Evolutionary conservation across 805 yeast genomes (phyloP).

Genomic region (Candida sithepensis): DNA sequence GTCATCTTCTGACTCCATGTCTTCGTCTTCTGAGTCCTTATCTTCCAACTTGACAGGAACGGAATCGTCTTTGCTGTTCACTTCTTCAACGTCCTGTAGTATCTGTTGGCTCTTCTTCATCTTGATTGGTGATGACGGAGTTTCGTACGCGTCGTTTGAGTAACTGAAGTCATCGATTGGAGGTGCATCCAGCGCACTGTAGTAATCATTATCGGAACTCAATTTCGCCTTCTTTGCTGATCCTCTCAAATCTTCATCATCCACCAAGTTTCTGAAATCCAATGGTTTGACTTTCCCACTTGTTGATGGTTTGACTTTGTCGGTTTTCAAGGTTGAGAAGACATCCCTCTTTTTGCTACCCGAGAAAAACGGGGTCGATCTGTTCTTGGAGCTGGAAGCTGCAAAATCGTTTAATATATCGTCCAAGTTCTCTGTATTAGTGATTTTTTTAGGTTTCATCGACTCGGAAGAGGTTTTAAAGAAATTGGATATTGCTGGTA

Average conservation of each 20-base stretch:
- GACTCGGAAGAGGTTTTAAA: slow-evolving; percentile 37
- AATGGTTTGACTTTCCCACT: slow-evolving; percentile 24
- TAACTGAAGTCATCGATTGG: slow-evolving; percentile 11
- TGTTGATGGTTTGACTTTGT: slow-evolving; percentile 26
- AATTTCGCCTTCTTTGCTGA: slow-evolving; percentile 22
- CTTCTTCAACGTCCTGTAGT: slow-evolving; percentile 2
- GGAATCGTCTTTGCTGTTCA: not conserved
- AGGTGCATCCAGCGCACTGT: slow-evolving; percentile 18
- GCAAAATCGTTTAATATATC: slow-evolving; percentile 63
- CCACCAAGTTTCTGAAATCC: slow-evolving; percentile 16
- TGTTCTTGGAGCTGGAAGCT: slow-evolving; percentile 19
- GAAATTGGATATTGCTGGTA: slow-evolving; percentile 41
- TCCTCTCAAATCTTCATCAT: slow-evolving; percentile 15
- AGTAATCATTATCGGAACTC: slow-evolving; percentile 23
- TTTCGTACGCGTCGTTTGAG: slow-evolving; percentile 10
- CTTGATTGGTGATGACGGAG: slow-evolving; percentile 33
- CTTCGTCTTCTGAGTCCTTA: slow-evolving; percentile 4
- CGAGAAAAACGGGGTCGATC: slow-evolving; percentile 20
- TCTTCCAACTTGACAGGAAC: not conserved
- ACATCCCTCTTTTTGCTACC: slow-evolving; percentile 20
- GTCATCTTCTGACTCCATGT: slow-evolving; percentile 38
- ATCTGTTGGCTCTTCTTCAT: slow-evolving; percentile 2
- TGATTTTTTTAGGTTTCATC: slow-evolving; percentile 34
- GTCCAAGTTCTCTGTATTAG: slow-evolving; percentile 51
- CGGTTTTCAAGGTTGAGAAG: slow-evolving; percentile 26